Conservation (phyloP, 257 asterid species). For the Forsythia suspensa region DNA sequence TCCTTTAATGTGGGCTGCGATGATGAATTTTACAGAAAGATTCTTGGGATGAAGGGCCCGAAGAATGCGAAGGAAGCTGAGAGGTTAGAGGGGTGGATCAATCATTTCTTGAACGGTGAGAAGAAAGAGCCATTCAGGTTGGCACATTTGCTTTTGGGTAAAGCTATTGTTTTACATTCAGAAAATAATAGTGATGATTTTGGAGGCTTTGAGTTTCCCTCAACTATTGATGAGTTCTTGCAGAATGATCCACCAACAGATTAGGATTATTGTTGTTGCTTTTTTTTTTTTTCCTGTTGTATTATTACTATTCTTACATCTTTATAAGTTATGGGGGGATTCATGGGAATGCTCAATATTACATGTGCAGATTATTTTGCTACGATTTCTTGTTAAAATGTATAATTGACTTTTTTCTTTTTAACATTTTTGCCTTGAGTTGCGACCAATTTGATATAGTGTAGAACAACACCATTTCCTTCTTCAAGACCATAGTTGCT, state of each 20-base stretch:
- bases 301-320: too few species aligned
- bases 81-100: slow-evolving; percentile 60
- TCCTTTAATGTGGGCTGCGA: slow-evolving; percentile 30
- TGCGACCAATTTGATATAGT: too few species aligned
- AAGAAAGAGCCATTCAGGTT: slow-evolving; percentile 50
- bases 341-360: neutral
- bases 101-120: slow-evolving; percentile 39
- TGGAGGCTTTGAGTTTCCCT: slow-evolving; percentile 51
- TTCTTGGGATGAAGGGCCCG: slow-evolving; percentile 64
- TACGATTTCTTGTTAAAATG: neutral
- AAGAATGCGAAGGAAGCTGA: slow-evolving; percentile 44
- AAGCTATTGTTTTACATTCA: slow-evolving; percentile 45
- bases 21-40: slow-evolving; percentile 47
- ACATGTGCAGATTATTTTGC: neutral
- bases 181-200: slow-evolving; percentile 32
- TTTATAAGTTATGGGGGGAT: neutral
- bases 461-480: neutral
- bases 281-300: too few species aligned
- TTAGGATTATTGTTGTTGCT: slow-evolving; percentile 12
- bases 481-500: neutral
- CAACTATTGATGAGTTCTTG: slow-evolving; percentile 58
- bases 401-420: neutral
- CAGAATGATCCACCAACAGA: slow-evolving; percentile 51
- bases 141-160: slow-evolving; percentile 61
- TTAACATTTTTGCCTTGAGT: neutral